Base-by-base conservation (phyloP, 768 basidiomycete species). In the Leccinum longicurvipes region DNA sequence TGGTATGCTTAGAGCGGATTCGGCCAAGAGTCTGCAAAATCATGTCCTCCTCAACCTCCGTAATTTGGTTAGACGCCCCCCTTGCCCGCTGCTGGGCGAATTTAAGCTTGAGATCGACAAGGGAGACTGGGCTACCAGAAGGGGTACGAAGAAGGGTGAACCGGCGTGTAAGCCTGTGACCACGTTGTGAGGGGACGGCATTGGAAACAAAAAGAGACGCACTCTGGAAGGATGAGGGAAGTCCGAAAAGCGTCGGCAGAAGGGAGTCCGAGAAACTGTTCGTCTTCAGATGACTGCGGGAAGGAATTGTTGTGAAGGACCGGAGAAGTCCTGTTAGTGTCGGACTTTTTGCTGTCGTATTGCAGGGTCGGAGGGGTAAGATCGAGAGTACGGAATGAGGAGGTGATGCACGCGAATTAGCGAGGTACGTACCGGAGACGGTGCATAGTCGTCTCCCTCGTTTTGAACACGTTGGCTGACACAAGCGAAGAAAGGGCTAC, bases 41-140 rank as follows among this genome's bases (percentile, higher is more conserved):
- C 84, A 93, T 90, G 54, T 87, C 86, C 73, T 91, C 88, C 68
- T 93, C 91, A 64, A 85, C 87, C 72, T 91, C 88, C 51, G 87
- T 80, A 49, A 93, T 82, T 53, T 84, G 84, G 62, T 86, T 80
- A 56, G 78, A 76, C 15, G 77, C 80, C 7, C 91, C 89, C 60
- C 82, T 77, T 46, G 83, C 83, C 58, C 91, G 77, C 70, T 92
- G 91, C 60, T 89, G 81, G 28, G 90, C 90, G 61, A 93, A 79
- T 57, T 82, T 83, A 54, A 72, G 74, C 60, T 80, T 79, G 39
- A 93, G 76, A 61, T 83, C 78, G 69, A 89, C 83, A 32, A 91
- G 68, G 25, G 81, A 78, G 32, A 88, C 73, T 50, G 86, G 83
- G 55, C 84, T 82, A 46, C 86, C 88, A 21, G 85, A 74, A 7